A percentile compares a stretch with the other conserved stretches of the same genome.
These are phyloP conservation scores for Annulohypoxylon moriforme DNA, from an alignment of 495 filamentous ascomycete genomes.

Conservation along the genomic window DNA sequence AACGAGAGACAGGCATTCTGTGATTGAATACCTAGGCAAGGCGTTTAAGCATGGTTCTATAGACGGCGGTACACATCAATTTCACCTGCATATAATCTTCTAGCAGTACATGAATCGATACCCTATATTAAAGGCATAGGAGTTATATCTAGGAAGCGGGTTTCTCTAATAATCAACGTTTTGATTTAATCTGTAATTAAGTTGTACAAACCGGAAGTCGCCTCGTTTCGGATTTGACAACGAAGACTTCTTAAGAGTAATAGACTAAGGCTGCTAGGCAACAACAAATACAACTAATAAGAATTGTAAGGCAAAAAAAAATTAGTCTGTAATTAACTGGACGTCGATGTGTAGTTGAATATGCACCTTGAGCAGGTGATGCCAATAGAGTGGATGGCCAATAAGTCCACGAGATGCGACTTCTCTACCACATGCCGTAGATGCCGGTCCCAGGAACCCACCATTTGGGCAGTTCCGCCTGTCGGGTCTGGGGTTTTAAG, in stretches of 20 bases:
- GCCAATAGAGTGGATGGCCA: not conserved
- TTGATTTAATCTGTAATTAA: slow-evolving; percentile 3
- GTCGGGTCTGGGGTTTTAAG: slow-evolving; percentile 23
- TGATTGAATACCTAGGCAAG: slow-evolving; percentile 5
- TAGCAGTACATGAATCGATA: not conserved
- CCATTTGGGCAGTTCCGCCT: slow-evolving; percentile 24
- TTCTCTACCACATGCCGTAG: slow-evolving; percentile 7
- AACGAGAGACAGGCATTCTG: slow-evolving; percentile 34
- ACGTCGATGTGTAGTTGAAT: not conserved
- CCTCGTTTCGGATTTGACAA: not conserved
- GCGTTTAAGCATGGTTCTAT: slow-evolving; percentile 29
- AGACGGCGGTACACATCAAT: slow-evolving; percentile 23
- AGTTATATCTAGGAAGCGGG: not conserved
- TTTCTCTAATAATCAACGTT: not conserved
- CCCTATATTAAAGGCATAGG: not conserved
- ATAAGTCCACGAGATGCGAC: slow-evolving; percentile 26
- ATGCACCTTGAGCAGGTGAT: slow-evolving; percentile 23
- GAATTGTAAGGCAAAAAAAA: not conserved
- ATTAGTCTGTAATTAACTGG: not conserved
- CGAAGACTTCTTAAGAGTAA: not conserved
- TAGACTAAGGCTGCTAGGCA: not conserved
- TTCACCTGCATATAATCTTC: slow-evolving; percentile 14
- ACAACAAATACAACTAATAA: not conserved
- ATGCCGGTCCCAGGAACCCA: slow-evolving; percentile 20
- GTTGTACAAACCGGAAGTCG: not conserved